Evolutionary conservation across 768 basidiomycete species (phyloP).

Genomic region (Russula emetica): DNA sequence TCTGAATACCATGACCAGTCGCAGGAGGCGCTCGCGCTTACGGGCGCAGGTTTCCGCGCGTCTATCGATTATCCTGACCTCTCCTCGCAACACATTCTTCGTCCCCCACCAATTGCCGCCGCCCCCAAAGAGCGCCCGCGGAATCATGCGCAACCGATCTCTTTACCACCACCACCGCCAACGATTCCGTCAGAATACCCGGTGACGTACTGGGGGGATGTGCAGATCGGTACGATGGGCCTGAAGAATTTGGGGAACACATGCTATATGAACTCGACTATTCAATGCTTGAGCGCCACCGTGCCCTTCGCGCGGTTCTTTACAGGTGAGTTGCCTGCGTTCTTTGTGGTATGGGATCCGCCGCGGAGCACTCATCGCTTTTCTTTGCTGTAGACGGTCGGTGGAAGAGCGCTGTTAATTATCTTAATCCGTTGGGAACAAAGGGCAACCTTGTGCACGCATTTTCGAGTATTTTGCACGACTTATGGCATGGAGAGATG

Average conservation of each 20-base stretch:
- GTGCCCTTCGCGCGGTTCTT: slow-evolving; percentile 93
- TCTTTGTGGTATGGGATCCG: slow-evolving; percentile 1
- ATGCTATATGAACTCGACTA: slow-evolving; percentile 98
- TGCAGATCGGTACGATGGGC: slow-evolving; percentile 74
- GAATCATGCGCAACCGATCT: slow-evolving; percentile 38
- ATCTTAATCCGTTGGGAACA: slow-evolving; percentile 79
- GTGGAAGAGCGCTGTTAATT: slow-evolving; percentile 82
- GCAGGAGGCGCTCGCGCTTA: slow-evolving; percentile 50
- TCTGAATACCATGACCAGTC: slow-evolving; percentile 81
- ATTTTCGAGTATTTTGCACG: slow-evolving; percentile 77
- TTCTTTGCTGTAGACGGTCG: slow-evolving; percentile 55
- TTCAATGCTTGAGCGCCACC: slow-evolving; percentile 94
- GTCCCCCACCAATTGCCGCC: slow-evolving; percentile 78
- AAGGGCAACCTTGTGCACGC: slow-evolving; percentile 77
- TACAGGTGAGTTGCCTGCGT: slow-evolving; percentile 50
- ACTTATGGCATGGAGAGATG: slow-evolving; percentile 85
- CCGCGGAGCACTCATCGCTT: background rate
- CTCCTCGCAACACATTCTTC: slow-evolving; percentile 52
- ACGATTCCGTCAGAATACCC: slow-evolving; percentile 74
- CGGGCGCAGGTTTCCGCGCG: slow-evolving; percentile 40
- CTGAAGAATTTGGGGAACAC: slow-evolving; percentile 96
- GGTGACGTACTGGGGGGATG: slow-evolving; percentile 78
- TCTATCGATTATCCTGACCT: slow-evolving; percentile 82
- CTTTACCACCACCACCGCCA: slow-evolving; percentile 52
- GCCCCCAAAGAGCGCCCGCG: slow-evolving; percentile 70